Base-by-base conservation (phyloP, 257 asterid genomes). In the Lycium barbarum region DNA sequence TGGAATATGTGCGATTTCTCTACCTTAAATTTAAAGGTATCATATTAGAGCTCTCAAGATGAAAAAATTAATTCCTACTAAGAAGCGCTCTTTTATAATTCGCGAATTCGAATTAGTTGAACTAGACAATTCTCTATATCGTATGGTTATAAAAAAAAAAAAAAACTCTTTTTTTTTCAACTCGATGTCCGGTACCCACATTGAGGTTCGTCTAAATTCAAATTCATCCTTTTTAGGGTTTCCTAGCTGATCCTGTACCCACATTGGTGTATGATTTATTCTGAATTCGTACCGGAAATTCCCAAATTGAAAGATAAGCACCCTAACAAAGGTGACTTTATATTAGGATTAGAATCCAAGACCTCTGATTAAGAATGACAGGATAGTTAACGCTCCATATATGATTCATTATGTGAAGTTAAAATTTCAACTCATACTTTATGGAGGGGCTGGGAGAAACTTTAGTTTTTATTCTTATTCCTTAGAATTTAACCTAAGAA, bases 301-400 rank as follows among this genome's bases (percentile, higher is more conserved):
- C 10, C 0, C 47, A 66, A 4, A 0, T 33, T 3, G 0, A 33
- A 35, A 13, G 11, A 10, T 5, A n/a, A n/a, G 13, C 11, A 12
- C 8, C 35, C 5, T 66, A 13, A 0, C 11, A 66, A 6, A 66
- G 35, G 0, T n/a, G 4, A 14, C 13, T 14, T 10, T 1, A 35
- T 67, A 35, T 3, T 26, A 26, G 0, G 7, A 5, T 0, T 66
- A 0, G 0, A 70, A 8, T 0, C 17, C 8, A 0, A 70, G 0
- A 70, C 0, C 0, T 36, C 14, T 36, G 0, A 15, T 15, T 36
- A 68, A 55, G 2, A 1, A 36, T 0, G 3, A 59, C 7, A 1
- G 1, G 7, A 2, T 59, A 58, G 3, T 17, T 17, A 17, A 2
- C 18, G 0, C 59, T 12, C 14, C 2, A 2, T 61, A 26, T 9